Percentiles rank a stretch among this genome's conserved stretches.
Evolutionary conservation across 2,329 filamentous ascomycete genomes (phyloP).

Genomic region (Rosellinia necatrix): DNA sequence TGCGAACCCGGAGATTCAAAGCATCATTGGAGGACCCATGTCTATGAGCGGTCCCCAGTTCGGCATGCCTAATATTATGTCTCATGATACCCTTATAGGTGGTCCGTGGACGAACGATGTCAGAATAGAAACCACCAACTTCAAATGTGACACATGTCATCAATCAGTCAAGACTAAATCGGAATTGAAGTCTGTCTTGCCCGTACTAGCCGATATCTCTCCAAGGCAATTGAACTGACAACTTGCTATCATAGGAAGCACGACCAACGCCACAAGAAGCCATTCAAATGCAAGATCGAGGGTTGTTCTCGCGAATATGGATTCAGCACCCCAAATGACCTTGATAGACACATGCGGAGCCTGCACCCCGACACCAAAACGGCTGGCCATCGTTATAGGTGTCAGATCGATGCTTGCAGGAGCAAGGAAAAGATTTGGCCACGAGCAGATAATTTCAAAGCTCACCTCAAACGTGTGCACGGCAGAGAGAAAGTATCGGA

Average conservation of each 20-base stretch:
- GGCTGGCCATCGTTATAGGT: conserved; percentile 61
- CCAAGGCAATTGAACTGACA: conserved; percentile 29
- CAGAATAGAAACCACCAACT: conserved; percentile 29
- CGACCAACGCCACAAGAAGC: conserved; percentile 69
- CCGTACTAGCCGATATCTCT: background rate
- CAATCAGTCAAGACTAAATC: conserved; percentile 55
- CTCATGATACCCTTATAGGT: conserved; percentile 19
- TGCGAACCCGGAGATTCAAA: conserved; percentile 45
- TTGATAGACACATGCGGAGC: conserved; percentile 76
- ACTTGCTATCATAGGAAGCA: conserved; percentile 67
- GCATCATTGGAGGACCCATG: conserved; percentile 43
- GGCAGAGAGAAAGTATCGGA: conserved; percentile 42
- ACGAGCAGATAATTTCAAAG: conserved; percentile 83
- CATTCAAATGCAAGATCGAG: conserved; percentile 62
- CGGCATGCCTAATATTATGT: conserved; percentile 24
- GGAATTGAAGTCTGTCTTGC: conserved; percentile 56
- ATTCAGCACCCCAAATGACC: conserved; percentile 81
- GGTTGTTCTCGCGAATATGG: conserved; percentile 66
- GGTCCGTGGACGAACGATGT: conserved; percentile 3
- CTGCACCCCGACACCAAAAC: conserved; percentile 62
- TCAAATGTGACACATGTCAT: conserved; percentile 47
- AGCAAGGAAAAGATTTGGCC: conserved; percentile 74
- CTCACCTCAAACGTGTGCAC: conserved; percentile 76
- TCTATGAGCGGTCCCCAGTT: conserved; percentile 39
- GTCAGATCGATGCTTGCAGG: conserved; percentile 60